These are phyloP conservation scores for Lentinula lateritia DNA, from an alignment of 768 basidiomycete genomes.

Conservation along the genomic window DNA sequence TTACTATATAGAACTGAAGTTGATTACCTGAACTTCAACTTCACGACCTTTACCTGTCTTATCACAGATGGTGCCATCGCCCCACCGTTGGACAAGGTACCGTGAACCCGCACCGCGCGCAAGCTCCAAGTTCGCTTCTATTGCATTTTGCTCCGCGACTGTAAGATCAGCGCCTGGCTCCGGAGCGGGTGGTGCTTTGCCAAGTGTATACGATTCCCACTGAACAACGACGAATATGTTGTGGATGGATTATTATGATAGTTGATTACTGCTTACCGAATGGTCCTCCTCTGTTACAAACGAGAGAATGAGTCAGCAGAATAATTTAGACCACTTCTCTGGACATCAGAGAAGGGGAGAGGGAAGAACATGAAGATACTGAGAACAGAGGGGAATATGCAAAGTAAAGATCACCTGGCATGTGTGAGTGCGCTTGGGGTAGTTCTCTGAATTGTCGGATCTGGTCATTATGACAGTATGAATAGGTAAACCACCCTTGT, in stretches of 20 bases:
- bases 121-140: slow-evolving; percentile 67
- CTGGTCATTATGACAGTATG: slow-evolving; percentile 91
- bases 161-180: slow-evolving; percentile 61
- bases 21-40: slow-evolving; percentile 85
- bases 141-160: slow-evolving; percentile 59
- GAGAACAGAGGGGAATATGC: background rate
- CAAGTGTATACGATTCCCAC: slow-evolving; percentile 79
- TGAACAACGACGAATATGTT: slow-evolving; percentile 22
- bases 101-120: slow-evolving; percentile 73
- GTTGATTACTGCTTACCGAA: slow-evolving; percentile 45
- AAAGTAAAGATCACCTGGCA: slow-evolving; percentile 45
- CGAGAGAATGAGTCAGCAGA: background rate
- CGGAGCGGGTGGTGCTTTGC: slow-evolving; percentile 57
- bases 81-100: slow-evolving; percentile 91
- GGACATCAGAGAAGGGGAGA: background rate
- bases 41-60: slow-evolving; percentile 84
- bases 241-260: slow-evolving; percentile 16
- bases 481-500: slow-evolving; percentile 96
- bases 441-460: slow-evolving; percentile 95
- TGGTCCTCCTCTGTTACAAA: slow-evolving; percentile 72
- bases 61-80: slow-evolving; percentile 89
- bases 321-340: no score
- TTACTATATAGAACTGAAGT: background rate
- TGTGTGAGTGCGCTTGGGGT: slow-evolving; percentile 54
- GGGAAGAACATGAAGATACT: background rate